These are phyloP conservation scores for Pholiota microspora DNA, from an alignment of 768 basidiomycete genomes.

Conservation along the genomic window DNA sequence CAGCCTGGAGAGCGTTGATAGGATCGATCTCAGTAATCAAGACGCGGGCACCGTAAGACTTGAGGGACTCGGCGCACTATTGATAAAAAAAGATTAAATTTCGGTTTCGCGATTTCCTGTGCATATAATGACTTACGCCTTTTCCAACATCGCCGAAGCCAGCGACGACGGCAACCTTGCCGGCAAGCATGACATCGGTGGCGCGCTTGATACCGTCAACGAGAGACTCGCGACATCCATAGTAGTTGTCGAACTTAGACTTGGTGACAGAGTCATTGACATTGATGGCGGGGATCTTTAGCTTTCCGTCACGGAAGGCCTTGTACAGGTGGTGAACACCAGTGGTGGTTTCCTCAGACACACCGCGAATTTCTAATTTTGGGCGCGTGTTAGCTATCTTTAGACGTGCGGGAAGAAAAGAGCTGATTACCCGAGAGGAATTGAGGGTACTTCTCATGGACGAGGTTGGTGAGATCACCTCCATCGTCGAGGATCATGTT, in stretches of 20 bases:
- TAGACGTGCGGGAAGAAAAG: background rate
- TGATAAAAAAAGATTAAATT: conserved; percentile 2
- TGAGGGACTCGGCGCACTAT: conserved; percentile 96
- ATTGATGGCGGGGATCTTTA: conserved; percentile 98
- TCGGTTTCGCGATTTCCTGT: background rate
- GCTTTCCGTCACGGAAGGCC: conserved; percentile 91
- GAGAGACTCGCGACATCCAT: conserved; percentile 99
- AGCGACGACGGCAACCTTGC: conserved; percentile 98
- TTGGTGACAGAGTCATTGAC: conserved; percentile 99
- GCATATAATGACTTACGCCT: conserved; percentile 67
- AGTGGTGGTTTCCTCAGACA: conserved; percentile 99
- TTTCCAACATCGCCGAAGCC: conserved; percentile 99
- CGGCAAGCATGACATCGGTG: conserved; percentile 99
- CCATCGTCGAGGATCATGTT: conserved; percentile 99
- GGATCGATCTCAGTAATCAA: conserved; percentile 98
- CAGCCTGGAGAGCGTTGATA: conserved; percentile 99
- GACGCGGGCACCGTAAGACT: conserved; percentile 96
- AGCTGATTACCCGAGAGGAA: conserved; percentile 60
- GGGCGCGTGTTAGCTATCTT: conserved; percentile 7
- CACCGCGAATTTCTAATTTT: conserved; percentile 73
- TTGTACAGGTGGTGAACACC: conserved; percentile 99
- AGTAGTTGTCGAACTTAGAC: conserved; percentile 99
- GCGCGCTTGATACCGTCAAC: conserved; percentile 99
- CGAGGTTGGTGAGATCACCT: conserved; percentile 91
- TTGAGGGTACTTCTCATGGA: conserved; percentile 96